A percentile compares a stretch with the other conserved stretches of the same genome.
phyloP scores from a whole-genome alignment of 768 basidiomycete genomes.

The Krasilnikovozyma curviuscula region DNA sequence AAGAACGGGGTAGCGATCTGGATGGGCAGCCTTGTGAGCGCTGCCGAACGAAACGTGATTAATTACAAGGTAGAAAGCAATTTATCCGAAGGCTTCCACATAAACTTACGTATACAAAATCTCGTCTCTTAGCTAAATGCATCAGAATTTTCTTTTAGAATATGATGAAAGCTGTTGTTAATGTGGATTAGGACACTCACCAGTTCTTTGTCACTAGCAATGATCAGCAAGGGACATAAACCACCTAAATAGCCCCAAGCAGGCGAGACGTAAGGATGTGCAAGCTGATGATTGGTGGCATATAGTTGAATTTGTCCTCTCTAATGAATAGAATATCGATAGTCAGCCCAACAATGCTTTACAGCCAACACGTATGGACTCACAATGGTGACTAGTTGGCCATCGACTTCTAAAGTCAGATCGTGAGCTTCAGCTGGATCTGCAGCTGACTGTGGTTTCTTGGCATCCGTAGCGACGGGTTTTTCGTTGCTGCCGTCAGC shows the following conservation, averaged over 20 bases:
- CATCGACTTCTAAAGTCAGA: conserved; percentile 6
- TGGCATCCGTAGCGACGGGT: conserved; percentile 1
- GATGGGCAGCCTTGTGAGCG: conserved; percentile 80
- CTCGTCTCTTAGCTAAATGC: conserved; percentile 11
- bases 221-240: conserved; percentile 60
- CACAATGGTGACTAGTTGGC: conserved; percentile 5
- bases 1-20: conserved; percentile 47
- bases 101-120: conserved; percentile 6
- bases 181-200: no score
- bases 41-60: conserved; percentile 10
- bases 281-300: conserved; percentile 29
- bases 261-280: conserved; percentile 56
- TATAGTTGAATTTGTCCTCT: conserved; percentile 12
- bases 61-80: no score
- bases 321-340: neutral
- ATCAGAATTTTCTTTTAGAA: no score
- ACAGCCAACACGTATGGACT: neutral
- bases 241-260: conserved; percentile 67
- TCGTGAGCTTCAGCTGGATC: conserved; percentile 9
- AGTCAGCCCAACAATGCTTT: neutral
- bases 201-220: conserved; percentile 12
- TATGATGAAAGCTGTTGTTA: no score
- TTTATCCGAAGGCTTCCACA: no score
- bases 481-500: no score
- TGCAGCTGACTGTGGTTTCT: neutral